Conservation (phyloP, 208 protist genomes). For the Tritrichomonas foetus region DNA sequence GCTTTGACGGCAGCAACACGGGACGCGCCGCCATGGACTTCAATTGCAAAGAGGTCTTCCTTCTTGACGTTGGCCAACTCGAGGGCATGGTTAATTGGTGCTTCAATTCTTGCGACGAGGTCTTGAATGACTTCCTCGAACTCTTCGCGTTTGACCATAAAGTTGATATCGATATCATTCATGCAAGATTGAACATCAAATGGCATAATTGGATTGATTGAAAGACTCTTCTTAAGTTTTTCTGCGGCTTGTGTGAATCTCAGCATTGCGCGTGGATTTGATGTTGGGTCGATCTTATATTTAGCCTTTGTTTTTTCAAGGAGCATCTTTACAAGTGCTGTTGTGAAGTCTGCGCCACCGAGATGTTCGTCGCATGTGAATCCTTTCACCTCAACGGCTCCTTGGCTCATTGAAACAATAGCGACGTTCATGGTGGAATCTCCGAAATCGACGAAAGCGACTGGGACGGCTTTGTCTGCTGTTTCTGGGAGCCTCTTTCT, state of each 20-base stretch:
- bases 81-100: slow-evolving; percentile 43
- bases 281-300: slow-evolving; percentile 46
- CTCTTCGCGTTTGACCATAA: slow-evolving; percentile 44
- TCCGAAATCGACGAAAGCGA: slow-evolving; percentile 49
- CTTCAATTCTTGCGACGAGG: slow-evolving; percentile 39
- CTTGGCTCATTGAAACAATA: slow-evolving; percentile 20
- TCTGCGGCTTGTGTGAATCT: slow-evolving; percentile 1
- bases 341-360: slow-evolving; percentile 42
- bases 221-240: slow-evolving; percentile 47
- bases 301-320: slow-evolving; percentile 42
- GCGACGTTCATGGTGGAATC: slow-evolving; percentile 44
- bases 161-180: slow-evolving; percentile 45
- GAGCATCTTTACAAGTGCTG: slow-evolving; percentile 23
- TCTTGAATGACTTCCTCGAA: slow-evolving; percentile 19
- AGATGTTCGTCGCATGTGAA: slow-evolving; percentile 38
- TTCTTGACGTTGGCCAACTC: neutral
- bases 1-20: slow-evolving; percentile 41
- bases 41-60: slow-evolving; percentile 45
- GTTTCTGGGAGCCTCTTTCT: slow-evolving; percentile 33
- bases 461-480: neutral
- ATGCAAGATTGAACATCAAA: slow-evolving; percentile 49
- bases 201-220: slow-evolving; percentile 44
- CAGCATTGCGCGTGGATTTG: slow-evolving; percentile 41
- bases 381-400: slow-evolving; percentile 41
- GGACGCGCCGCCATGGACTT: slow-evolving; percentile 43